Base-by-base conservation (phyloP, 2,329 filamentous ascomycete species). In the Akanthomyces muscarius region DNA sequence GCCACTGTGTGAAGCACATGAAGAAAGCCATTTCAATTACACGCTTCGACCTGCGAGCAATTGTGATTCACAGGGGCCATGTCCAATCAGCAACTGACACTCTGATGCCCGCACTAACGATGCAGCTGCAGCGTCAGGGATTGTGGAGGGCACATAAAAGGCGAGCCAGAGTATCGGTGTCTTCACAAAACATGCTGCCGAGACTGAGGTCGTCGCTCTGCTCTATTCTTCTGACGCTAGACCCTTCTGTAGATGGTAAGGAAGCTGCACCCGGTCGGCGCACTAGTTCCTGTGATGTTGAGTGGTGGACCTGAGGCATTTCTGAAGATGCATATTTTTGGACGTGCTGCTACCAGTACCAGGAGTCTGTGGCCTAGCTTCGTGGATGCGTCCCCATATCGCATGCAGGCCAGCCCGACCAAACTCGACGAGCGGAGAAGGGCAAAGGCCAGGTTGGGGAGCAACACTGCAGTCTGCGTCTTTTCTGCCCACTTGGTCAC, bases 231-330 rank as follows among this genome's bases (percentile, higher is more conserved):
- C 54, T 52, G 52, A 44, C 63, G 38, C 52, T 52, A 51, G 42
- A 23, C 30, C 38, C 33, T 48, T 42, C 33, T 21, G 7, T 14
- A 36, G 33, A 30, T 50, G 57, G n/a, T 21, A 30, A 51, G 30
- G 45, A 18, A 30, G 56, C 45, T 59, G 57, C 48, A 61, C 38
- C 38, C 38, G 38, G 38, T 41, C 8, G 10, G 38, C 33, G 33
- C 25, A 61, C 38, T 42, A 50, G 45, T 59, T 58, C 47, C 57
- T 60, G 47, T 44, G 25, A 21, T 53, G 33, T 33, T 38, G 28
- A 45, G 50, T 64, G 60, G 68, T 69, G 69, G 70, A 66, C 63
- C 67, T 73, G 72, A 73, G 72, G 72, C 69, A 73, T 73, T 73
- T 73, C 72, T 65, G 50, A 44, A 51, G 36, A 18, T 60, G 45